Evolutionary conservation across 1,139 yeast genomes (phyloP), one percentile per base, ranked within the genome.

Genomic region (Suhomyces maxii): DNA sequence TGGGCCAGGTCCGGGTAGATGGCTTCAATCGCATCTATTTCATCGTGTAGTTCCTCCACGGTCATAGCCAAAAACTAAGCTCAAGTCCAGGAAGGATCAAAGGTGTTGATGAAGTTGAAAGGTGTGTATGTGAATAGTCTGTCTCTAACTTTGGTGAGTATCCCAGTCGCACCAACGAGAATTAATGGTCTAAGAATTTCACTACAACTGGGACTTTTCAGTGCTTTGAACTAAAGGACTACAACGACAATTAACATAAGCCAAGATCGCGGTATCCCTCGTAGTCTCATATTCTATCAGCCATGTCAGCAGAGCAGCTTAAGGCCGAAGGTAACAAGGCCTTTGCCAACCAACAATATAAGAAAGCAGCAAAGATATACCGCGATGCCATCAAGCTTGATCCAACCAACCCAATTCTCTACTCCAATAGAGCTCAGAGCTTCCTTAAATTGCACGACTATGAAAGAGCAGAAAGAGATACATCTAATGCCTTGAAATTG

Each of bases 341-440:
- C 1, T 91, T 86, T 68, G 69, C 77, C 44, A 56, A 63, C 1
- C 76, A 80, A 18, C 70, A 84, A 41, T 86, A 68, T 57, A 63
- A 61, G 3, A 70, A 71, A 39, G 96, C 97, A 1, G 79, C 82
- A 8, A 66, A 72, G 34, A 66, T 77, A 3, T 91, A 91, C 63
- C 68, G 85, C 3, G 79, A 80, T 52, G 95, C 96, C 5, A 74
- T 88, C 36, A 71, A 68, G 8, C 48, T 79, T 38, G 85, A 83
- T 50, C 76, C 82, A 0, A 47, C 58, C 5, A 83, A 84, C 56
- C 77, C 96, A 0, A 77, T 86, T 6, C 71, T 89, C 6, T 86
- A 79, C 61, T 83, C 96, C 11, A 91, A 91, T 63, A 71, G 91
- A 45, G 95, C 97, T 3, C 84, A 88, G 61, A 80, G 90, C 28